Conservation (phyloP, 2,329 filamentous ascomycete genomes). For the Colletotrichum eleusines region DNA sequence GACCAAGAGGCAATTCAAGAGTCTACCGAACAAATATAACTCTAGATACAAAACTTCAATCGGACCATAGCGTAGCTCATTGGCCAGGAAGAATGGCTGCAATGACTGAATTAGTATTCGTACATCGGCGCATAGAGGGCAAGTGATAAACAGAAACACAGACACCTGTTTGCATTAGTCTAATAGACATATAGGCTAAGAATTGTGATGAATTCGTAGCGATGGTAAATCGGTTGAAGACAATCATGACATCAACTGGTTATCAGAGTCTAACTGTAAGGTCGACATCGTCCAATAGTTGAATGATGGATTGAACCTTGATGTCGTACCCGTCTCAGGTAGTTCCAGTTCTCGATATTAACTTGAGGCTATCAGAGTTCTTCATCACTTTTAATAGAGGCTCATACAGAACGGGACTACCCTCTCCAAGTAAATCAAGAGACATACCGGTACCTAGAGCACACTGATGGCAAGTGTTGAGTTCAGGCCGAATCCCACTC, state of each 20-base stretch:
- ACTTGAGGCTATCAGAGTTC: background rate
- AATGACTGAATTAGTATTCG: background rate
- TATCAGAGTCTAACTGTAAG: background rate
- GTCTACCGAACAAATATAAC: no score
- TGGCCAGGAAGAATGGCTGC: rapidly evolving
- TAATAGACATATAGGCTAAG: background rate
- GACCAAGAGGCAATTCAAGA: no score
- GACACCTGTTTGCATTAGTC: background rate
- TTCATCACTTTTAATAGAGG: no score
- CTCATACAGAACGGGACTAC: background rate
- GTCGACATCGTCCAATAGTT: no score
- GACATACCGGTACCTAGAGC: background rate
- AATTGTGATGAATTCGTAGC: background rate
- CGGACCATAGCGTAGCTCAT: background rate
- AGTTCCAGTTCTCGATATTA: background rate
- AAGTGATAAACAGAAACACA: background rate
- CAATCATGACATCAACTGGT: background rate
- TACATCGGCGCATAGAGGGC: no score
- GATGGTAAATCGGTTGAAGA: background rate
- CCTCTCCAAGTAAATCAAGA: background rate
- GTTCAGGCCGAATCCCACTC: no score
- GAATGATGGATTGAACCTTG: background rate
- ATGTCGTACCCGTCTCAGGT: background rate
- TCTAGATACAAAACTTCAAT: background rate
- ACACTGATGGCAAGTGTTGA: background rate